phyloP scores from a whole-genome alignment of 2,329 filamentous ascomycete genomes.

The Claviceps pazoutovae region DNA sequence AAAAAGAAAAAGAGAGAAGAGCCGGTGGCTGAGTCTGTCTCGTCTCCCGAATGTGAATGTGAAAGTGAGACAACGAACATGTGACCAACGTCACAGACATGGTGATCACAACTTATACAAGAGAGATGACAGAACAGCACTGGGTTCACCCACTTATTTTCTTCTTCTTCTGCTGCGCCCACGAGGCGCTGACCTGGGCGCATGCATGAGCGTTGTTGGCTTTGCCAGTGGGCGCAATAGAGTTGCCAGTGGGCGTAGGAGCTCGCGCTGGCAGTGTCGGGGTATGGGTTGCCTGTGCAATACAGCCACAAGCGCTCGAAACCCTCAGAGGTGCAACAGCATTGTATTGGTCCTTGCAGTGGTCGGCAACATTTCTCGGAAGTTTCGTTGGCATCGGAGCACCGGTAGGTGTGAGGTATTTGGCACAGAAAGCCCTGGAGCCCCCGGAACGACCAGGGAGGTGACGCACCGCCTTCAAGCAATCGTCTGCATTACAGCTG shows the following conservation, averaged over 20 bases:
- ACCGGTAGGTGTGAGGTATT: background rate
- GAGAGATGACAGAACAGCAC: background rate
- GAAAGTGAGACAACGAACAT: too few relatives aligned
- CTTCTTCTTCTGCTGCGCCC: constrained; percentile 6
- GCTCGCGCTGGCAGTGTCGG: too few relatives aligned
- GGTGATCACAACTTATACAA: too few relatives aligned
- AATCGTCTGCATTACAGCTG: constrained; percentile 22
- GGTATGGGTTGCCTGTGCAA: background rate
- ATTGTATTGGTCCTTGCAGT: background rate
- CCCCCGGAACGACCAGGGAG: background rate
- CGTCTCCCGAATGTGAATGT: too few relatives aligned
- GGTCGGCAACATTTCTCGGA: background rate
- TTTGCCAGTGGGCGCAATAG: constrained; percentile 1
- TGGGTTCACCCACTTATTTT: background rate
- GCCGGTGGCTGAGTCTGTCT: too few relatives aligned
- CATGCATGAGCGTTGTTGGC: constrained; percentile 3
- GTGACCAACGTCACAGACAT: too few relatives aligned
- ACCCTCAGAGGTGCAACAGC: background rate
- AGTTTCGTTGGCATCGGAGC: constrained; percentile 10
- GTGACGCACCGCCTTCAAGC: constrained; percentile 15
- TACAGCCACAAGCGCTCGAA: background rate
- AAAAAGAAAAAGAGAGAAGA: background rate
- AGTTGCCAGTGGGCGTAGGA: too few relatives aligned
- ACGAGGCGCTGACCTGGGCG: constrained; percentile 6
- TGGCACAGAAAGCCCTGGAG: background rate